Conservation (phyloP, 2,329 filamentous ascomycete species). For the Sphaerostilbella broomeana region DNA sequence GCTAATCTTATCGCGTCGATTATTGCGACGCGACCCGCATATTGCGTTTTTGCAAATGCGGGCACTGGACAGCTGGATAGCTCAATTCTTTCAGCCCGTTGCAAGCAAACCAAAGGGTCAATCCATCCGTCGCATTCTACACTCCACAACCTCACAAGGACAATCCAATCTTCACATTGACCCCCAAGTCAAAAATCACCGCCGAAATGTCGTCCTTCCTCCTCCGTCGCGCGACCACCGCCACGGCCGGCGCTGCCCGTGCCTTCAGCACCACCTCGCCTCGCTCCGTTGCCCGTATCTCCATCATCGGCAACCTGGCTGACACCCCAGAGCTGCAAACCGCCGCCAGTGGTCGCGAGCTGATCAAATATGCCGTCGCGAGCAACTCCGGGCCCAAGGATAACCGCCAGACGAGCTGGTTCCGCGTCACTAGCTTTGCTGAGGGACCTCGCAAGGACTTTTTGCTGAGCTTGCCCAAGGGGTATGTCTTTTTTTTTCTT, state of each 20-base stretch:
- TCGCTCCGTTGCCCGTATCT: conserved; percentile 68
- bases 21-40: too few relatives aligned
- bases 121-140: too few relatives aligned
- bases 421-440: conserved; percentile 68
- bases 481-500: conserved; percentile 50
- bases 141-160: too few relatives aligned
- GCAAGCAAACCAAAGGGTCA: too few relatives aligned
- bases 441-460: conserved; percentile 66
- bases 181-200: too few relatives aligned
- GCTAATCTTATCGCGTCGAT: too few relatives aligned
- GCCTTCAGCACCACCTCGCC: conserved; percentile 68
- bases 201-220: conserved; percentile 42
- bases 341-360: conserved; percentile 63
- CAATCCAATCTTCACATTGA: too few relatives aligned
- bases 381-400: conserved; percentile 60
- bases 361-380: conserved; percentile 72
- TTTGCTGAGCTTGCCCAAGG: conserved; percentile 70
- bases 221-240: conserved; percentile 45
- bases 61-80: too few relatives aligned
- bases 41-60: too few relatives aligned
- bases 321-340: conserved; percentile 67
- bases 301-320: conserved; percentile 78
- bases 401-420: conserved; percentile 77
- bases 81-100: too few relatives aligned
- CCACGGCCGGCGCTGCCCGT: conserved; percentile 48